phyloP scores from a whole-genome alignment of 768 basidiomycete species.

The Leccinum truebloodii region DNA sequence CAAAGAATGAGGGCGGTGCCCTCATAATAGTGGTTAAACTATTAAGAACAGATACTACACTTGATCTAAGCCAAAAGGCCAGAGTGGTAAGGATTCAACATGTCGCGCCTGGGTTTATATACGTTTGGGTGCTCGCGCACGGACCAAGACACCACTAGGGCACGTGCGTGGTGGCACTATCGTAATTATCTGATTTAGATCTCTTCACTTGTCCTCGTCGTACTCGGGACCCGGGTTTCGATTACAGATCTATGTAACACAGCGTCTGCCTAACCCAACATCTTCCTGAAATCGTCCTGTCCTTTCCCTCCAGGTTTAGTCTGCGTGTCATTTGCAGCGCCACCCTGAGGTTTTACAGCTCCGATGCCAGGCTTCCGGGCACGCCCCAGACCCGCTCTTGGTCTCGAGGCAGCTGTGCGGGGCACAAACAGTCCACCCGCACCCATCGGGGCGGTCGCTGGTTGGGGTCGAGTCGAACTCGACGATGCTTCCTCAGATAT shows the following conservation, averaged over 20 bases:
- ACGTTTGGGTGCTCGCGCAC: constrained; percentile 13
- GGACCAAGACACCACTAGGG: constrained; percentile 10
- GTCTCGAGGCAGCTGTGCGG: constrained; percentile 60
- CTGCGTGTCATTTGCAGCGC: constrained; percentile 12
- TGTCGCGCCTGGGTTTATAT: constrained; percentile 12
- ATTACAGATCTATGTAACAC: not conserved
- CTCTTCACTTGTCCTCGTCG: not conserved
- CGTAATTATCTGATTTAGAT: not conserved
- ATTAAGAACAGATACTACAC: constrained; percentile 77
- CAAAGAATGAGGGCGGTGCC: constrained; percentile 53
- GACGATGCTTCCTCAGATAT: constrained; percentile 55
- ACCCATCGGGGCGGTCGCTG: constrained; percentile 38
- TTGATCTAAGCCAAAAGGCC: constrained; percentile 77
- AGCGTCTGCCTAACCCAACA: constrained; percentile 44
- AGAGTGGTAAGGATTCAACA: constrained; percentile 25
- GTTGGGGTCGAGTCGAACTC: constrained; percentile 29
- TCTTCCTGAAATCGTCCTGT: constrained; percentile 86
- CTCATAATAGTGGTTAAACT: constrained; percentile 60
- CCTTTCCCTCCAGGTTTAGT: constrained; percentile 29
- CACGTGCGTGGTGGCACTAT: not conserved
- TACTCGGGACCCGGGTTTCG: not conserved
- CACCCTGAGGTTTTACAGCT: constrained; percentile 13
- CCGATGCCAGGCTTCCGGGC: constrained; percentile 41
- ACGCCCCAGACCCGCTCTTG: constrained; percentile 71
- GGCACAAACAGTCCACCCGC: constrained; percentile 65